Conservation (phyloP, 225 moss, liverwort and hornwort genomes). For the Anthoceros angustus region DNA sequence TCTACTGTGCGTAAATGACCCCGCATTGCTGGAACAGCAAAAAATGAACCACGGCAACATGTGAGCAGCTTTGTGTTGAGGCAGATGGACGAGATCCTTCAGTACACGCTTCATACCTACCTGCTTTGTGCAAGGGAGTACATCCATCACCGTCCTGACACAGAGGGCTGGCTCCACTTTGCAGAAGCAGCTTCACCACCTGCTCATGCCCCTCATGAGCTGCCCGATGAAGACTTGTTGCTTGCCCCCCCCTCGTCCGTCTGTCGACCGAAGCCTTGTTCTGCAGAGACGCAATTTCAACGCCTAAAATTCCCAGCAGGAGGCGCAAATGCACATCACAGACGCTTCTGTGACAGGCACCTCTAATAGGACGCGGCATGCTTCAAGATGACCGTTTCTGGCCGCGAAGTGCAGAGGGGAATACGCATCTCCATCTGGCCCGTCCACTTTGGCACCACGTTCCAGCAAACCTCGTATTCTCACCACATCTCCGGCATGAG, state of each 20-base stretch:
- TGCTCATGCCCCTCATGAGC: constrained; percentile 45
- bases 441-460: constrained; percentile 33
- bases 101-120: constrained; percentile 8
- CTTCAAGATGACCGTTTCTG: constrained; percentile 46
- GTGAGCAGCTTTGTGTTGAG: neutral
- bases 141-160: constrained; percentile 46
- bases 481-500: constrained; percentile 34
- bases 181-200: constrained; percentile 41
- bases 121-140: constrained; percentile 55
- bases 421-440: constrained; percentile 26
- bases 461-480: constrained; percentile 33
- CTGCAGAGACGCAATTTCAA: constrained; percentile 16
- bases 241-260: constrained; percentile 45
- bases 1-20: constrained; percentile 23
- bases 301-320: neutral
- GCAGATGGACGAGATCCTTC: too few species aligned
- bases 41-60: neutral
- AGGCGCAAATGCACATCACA: neutral
- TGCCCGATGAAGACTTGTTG: constrained; percentile 56
- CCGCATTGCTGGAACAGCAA: constrained; percentile 25
- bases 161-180: constrained; percentile 34
- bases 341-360: constrained; percentile 8
- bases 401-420: constrained; percentile 52
- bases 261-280: constrained; percentile 36
- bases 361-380: constrained; percentile 56